Base-by-base conservation (phyloP, 139 green algal genomes). In the Raphidocelis subcapitata region DNA sequence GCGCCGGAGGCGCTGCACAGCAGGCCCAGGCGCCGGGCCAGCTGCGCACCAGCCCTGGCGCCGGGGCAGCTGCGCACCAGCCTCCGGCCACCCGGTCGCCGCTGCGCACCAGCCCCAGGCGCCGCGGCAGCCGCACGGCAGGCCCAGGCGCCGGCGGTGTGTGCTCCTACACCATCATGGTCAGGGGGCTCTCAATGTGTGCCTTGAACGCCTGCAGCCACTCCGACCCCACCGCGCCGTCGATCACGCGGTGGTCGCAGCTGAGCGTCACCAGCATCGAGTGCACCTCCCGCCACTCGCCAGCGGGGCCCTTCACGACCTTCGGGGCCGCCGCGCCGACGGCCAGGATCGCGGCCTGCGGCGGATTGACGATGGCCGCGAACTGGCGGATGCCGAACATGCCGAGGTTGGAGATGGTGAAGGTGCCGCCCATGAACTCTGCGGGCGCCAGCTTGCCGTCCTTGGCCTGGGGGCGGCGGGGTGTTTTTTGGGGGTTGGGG, bases 181-280 rank as follows among this genome's bases (percentile, higher is more conserved):
- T 92, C 28, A 92, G 72, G 0, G 96, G 96, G 56, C 95, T 82
- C 79, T 99, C 96, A 5, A 99, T 76, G 74, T 92, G 92, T 0
- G 62, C 36, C 74, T 93, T 96, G 92, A 99, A 99, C 0, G 90
- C 90, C 36, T 86, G 75, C 57, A 99, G 84, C 96, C 96, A 99
- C 78, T 96, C 80, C 20, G 96, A 95, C 0, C 94, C 96, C 74
- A 99, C 84, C 10, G 96, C 96, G 20, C 96, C 96, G 73, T 99
- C 96, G 46, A 99, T 90, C 14, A 99, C 94, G 2, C 96, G 81
- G 85, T 99, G 96, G 83, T 99, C 96, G 81, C 94, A 98, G 65
- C 77, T 92, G 33, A 99, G 77, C 1, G 96, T 99, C 41, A 87
- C 91, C 2, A 62, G 77, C 83, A 94, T 88, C 8, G 89, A 23